These are phyloP conservation scores for Picea abies DNA, from an alignment of 83 land plant genomes.

Conservation along the genomic window DNA sequence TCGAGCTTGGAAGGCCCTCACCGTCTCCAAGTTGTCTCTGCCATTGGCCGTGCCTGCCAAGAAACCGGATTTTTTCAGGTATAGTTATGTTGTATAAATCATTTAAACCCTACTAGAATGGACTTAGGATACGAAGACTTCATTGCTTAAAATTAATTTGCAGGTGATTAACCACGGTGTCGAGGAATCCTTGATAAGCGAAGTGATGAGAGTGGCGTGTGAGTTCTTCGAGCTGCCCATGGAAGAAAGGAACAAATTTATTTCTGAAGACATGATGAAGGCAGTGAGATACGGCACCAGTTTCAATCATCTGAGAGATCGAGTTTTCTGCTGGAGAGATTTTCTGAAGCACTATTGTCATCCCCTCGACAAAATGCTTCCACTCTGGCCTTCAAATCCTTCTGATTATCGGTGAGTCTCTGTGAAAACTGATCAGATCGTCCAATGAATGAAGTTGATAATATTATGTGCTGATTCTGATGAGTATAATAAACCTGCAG, in stretches of 20 bases:
- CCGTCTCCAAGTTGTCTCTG: not conserved
- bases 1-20: not conserved
- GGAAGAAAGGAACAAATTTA: slow-evolving; percentile 50
- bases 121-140: not conserved
- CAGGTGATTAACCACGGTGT: slow-evolving; percentile 65
- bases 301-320: slow-evolving; percentile 51
- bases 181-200: slow-evolving; percentile 9
- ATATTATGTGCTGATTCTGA: no score
- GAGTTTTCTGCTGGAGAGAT: slow-evolving; percentile 69
- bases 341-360: slow-evolving; percentile 57
- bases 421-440: no score
- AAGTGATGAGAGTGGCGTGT: slow-evolving; percentile 32
- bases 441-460: no score
- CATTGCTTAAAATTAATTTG: not conserved
- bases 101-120: not conserved
- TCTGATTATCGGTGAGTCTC: slow-evolving; percentile 40
- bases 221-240: slow-evolving; percentile 56
- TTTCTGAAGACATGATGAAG: slow-evolving; percentile 44
- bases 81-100: not conserved
- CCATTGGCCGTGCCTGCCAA: not conserved
- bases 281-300: slow-evolving; percentile 70
- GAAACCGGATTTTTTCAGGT: slow-evolving; percentile 9
- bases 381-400: slow-evolving; percentile 62
- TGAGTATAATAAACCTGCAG: slow-evolving; percentile 20
- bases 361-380: slow-evolving; percentile 21